These are phyloP conservation scores for Monilinia laxa DNA, from an alignment of 2,329 filamentous ascomycete species.

Conservation along the genomic window DNA sequence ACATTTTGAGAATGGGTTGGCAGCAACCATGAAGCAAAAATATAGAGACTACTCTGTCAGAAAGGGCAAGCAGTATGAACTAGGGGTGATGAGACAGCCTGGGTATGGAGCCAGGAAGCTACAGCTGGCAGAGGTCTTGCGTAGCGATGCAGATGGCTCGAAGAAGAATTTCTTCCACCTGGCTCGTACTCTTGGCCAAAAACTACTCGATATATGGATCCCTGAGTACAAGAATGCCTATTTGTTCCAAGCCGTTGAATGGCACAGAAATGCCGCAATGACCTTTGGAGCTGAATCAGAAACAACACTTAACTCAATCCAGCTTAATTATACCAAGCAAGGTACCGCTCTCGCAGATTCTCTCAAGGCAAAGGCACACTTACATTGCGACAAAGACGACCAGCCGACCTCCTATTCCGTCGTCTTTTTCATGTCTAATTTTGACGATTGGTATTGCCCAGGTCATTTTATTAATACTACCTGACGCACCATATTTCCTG, in stretches of 20 bases:
- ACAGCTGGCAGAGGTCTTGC: not conserved
- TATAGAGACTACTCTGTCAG: not conserved
- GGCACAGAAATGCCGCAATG: slow-evolving; percentile 1
- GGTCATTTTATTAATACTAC: slow-evolving; percentile 3
- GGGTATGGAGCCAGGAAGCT: not conserved
- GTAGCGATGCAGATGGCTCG: not conserved
- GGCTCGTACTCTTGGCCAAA: not conserved
- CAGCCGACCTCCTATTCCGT: slow-evolving; percentile 8
- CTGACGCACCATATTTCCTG: not conserved
- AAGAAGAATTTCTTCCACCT: not conserved
- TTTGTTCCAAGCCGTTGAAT: not conserved
- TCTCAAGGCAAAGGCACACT: not conserved
- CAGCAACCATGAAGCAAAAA: not conserved
- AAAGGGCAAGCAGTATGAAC: not conserved
- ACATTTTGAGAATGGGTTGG: not conserved
- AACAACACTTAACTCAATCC: not conserved
- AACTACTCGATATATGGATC: slow-evolving; percentile 1
- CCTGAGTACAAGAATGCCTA: not conserved
- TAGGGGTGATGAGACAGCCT: not conserved
- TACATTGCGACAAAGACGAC: slow-evolving; percentile 2
- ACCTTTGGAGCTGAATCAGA: not conserved
- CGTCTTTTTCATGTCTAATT: slow-evolving; percentile 12
- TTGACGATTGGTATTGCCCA: not conserved
- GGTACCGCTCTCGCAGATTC: not conserved
- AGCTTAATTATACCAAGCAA: not conserved